Evolutionary conservation across 768 basidiomycete species (phyloP).

Genomic region (Termitomyces eurrhizus): DNA sequence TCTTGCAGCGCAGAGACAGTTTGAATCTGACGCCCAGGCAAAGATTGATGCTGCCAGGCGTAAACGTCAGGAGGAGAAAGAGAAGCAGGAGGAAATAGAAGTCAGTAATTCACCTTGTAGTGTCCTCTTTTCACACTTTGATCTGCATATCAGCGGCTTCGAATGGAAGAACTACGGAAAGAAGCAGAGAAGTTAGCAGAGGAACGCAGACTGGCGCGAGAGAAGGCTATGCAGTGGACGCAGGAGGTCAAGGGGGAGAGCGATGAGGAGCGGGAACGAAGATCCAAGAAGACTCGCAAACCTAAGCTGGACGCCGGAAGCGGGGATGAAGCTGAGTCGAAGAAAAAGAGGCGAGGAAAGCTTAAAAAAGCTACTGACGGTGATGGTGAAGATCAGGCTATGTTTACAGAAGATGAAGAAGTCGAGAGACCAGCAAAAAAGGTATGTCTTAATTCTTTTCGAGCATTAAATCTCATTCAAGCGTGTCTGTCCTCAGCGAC

Average conservation of each 20-base stretch:
- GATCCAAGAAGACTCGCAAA: conserved; percentile 50
- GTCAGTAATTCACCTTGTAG: conserved; percentile 33
- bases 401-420: conserved; percentile 74
- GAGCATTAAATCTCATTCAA: conserved; percentile 15
- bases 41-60: conserved; percentile 75
- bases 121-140: neutral
- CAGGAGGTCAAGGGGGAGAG: conserved; percentile 63
- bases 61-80: conserved; percentile 76
- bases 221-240: conserved; percentile 79
- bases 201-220: conserved; percentile 68
- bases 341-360: conserved; percentile 70
- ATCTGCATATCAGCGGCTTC: conserved; percentile 41
- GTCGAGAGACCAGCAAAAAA: conserved; percentile 64
- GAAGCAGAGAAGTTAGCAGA: conserved; percentile 80
- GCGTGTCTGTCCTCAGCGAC: conserved; percentile 28
- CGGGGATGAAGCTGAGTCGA: conserved; percentile 60
- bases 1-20: conserved; percentile 61
- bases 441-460: conserved; percentile 31
- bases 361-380: conserved; percentile 54
- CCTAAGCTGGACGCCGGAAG: conserved; percentile 47
- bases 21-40: conserved; percentile 68
- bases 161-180: conserved; percentile 58
- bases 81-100: conserved; percentile 60
- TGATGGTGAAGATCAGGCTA: conserved; percentile 57
- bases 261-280: conserved; percentile 77